phyloP scores from a whole-genome alignment of 2,329 filamentous ascomycete species.

The Cladosporium halotolerans region DNA sequence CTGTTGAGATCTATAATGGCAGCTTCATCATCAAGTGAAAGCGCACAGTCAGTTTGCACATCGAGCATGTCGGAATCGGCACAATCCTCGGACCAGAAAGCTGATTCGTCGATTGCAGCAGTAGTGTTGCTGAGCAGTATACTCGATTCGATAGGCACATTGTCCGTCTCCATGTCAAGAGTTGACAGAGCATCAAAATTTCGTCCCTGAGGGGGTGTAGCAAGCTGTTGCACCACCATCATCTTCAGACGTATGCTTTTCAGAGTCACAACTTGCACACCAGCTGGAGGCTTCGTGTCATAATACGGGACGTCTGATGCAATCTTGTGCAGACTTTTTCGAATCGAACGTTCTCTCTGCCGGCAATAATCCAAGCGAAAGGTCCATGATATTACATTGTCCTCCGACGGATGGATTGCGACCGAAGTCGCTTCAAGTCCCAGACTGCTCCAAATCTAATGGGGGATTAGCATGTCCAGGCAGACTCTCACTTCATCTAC shows the following conservation, averaged over 20 bases:
- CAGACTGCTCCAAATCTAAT: neutral
- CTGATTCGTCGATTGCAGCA: neutral
- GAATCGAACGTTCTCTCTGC: neutral
- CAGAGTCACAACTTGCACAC: neutral
- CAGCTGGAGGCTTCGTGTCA: constrained; percentile 5
- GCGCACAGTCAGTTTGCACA: neutral
- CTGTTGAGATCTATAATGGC: too few relatives aligned
- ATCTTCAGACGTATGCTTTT: neutral
- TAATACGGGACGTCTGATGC: neutral
- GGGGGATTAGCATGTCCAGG: neutral
- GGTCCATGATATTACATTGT: neutral
- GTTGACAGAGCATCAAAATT: neutral
- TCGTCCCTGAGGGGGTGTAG: neutral
- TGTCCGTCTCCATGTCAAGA: too few relatives aligned
- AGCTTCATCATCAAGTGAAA: neutral
- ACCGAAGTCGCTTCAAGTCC: constrained; percentile 1
- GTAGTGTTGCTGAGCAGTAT: neutral
- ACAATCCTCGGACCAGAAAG: neutral
- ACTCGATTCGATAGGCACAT: neutral
- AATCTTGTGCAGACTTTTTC: neutral
- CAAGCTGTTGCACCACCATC: neutral
- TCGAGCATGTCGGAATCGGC: neutral
- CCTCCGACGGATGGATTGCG: neutral
- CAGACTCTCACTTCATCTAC: neutral
- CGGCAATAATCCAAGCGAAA: neutral